Evolutionary conservation across 257 asterid species (phyloP).

Genomic region (Gynochthodes officinalis): DNA sequence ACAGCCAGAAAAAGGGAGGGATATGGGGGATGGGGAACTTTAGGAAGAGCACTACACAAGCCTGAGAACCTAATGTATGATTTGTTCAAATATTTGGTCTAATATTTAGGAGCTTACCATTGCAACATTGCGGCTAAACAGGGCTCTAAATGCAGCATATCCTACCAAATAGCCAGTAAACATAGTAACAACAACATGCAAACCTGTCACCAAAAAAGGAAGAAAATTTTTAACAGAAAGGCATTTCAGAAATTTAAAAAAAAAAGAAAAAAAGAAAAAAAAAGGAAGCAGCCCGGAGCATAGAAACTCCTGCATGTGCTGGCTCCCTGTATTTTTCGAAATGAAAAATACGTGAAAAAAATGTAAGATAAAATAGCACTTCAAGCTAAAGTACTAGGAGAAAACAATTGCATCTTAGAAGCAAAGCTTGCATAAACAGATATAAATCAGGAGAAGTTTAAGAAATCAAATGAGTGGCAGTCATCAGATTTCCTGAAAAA

Average conservation of each 20-base stretch:
- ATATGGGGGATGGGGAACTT: neutral
- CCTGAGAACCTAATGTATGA: neutral
- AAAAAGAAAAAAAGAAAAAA: no score
- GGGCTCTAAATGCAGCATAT: constrained; percentile 86
- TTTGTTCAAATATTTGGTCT: neutral
- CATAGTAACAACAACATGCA: constrained; percentile 79
- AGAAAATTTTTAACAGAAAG: neutral
- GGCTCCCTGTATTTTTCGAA: no score
- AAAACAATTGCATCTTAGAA: neutral
- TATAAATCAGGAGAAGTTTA: neutral
- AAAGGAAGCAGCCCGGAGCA: no score
- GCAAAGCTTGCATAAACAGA: neutral
- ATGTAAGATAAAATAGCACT: neutral
- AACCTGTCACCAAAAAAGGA: constrained; percentile 45
- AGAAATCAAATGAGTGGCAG: neutral
- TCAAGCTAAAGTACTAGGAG: neutral
- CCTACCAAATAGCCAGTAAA: constrained; percentile 88
- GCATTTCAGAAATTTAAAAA: no score
- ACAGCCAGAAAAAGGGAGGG: neutral
- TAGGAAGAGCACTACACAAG: neutral
- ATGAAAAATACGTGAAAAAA: neutral
- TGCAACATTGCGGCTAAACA: constrained; percentile 66
- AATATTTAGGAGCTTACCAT: constrained; percentile 46
- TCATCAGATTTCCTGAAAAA: neutral
- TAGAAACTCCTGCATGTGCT: no score